These are phyloP conservation scores for Rhododendron molle DNA, from an alignment of 148 eudicot species.

Conservation along the genomic window DNA sequence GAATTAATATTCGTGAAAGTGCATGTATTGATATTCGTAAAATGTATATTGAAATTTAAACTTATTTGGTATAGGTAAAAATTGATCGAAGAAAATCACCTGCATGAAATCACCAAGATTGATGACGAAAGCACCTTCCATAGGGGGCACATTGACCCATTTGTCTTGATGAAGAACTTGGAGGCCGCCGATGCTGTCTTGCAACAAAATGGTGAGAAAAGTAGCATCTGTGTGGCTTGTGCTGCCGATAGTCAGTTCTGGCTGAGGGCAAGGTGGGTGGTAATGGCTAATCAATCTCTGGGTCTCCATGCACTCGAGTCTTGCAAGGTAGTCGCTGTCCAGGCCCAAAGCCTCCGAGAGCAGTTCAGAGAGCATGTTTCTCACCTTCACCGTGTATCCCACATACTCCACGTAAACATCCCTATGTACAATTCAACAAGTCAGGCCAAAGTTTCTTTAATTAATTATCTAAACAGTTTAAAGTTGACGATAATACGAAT, in stretches of 20 bases:
- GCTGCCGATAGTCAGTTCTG: conserved; percentile 33
- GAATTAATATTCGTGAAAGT: too few species aligned
- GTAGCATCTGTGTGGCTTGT: conserved; percentile 39
- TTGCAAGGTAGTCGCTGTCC: conserved; percentile 22
- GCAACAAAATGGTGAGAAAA: conserved; percentile 33
- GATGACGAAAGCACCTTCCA: conserved; percentile 35
- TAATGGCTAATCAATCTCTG: conserved; percentile 33
- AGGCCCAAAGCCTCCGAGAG: conserved; percentile 44
- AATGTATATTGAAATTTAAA: too few species aligned
- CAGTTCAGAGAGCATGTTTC: conserved; percentile 11
- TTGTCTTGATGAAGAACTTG: conserved; percentile 21
- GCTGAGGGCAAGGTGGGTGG: conserved; percentile 47
- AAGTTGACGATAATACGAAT: too few species aligned
- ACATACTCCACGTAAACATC: neutral
- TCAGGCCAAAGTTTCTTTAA: neutral
- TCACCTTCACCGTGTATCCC: neutral
- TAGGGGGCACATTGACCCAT: conserved; percentile 36
- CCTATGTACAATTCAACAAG: neutral
- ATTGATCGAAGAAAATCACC: conserved; percentile 13
- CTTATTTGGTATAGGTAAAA: too few species aligned
- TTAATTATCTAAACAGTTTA: too few species aligned
- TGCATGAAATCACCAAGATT: conserved; percentile 44
- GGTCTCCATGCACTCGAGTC: conserved; percentile 34
- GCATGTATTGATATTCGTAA: too few species aligned
- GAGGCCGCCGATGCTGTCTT: conserved; percentile 14